Base-by-base conservation (phyloP, 805 yeast genomes). In the Starmerella khaoyaiensis region DNA sequence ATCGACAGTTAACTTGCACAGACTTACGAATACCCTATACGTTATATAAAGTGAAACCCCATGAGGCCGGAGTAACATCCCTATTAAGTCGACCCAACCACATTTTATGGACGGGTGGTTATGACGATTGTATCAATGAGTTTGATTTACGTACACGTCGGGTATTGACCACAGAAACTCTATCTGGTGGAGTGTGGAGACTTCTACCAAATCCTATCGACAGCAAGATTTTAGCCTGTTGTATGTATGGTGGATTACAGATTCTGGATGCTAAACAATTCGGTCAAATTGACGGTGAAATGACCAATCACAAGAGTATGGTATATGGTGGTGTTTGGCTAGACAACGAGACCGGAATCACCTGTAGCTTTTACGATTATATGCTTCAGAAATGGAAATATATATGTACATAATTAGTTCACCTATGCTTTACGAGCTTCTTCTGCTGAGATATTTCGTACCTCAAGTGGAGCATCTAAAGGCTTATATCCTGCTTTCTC, bases 171-270 rank as follows among this genome's bases (percentile, higher is more conserved):
- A 60, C 62, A 29, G 56, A 63, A 21, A 68, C 76, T 32, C 61
- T 90, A 3, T 86, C 83, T 1, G 97, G 98, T 5, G 98, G 98
- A 1, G 97, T 87, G 3, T 87, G 98, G 98, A 64, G 94, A 49
- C 64, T 90, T 40, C 61, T 74, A 6, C 94, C 94, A 2, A 64
- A 71, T 15, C 71, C 74, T 0, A 37, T 46, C 0, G 47, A 52
- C 4, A 39, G 32, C 11, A 64, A 63, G 28, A 66, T 87, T 0
- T 59, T 87, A 34, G 74, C 76, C 0, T 86, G 96, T 55, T 83
- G 95, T 53, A 90, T 90, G 97, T 87, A 87, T 53, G 84, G 82
- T 47, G 98, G 98, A 14, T 94, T 94, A 1, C 65, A 84, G 40
- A 62, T 86, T 0, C 55, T 86, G 1, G 55, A 55, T 11, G 52